These are phyloP conservation scores for Eleusine indica DNA, from an alignment of 176 grass and related monocot genomes.

Conservation along the genomic window DNA sequence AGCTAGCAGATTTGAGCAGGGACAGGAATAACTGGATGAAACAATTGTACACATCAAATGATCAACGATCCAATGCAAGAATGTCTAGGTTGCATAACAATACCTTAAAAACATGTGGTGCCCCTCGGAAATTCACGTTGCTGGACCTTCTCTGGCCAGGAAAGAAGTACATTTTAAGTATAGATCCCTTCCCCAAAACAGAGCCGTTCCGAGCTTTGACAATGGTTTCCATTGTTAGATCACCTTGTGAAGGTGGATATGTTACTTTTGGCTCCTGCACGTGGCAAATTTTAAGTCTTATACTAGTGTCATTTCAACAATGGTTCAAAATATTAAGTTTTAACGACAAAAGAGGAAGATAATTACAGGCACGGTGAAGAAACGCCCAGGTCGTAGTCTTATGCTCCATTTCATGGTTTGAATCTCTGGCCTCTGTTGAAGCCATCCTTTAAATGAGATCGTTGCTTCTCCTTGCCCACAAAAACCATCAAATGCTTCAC, in stretches of 20 bases:
- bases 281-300: slow-evolving; percentile 31
- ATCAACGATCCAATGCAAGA: slow-evolving; percentile 4
- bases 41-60: neutral
- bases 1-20: slow-evolving; percentile 7
- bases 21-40: slow-evolving; percentile 14
- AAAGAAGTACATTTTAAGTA: slow-evolving; percentile 98
- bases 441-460: slow-evolving; percentile 89
- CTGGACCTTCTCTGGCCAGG: slow-evolving; percentile 88
- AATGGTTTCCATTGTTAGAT: slow-evolving; percentile 82
- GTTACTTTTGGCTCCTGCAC: slow-evolving; percentile 68
- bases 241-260: slow-evolving; percentile 66
- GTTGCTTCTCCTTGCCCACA: slow-evolving; percentile 79
- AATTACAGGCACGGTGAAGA: slow-evolving; percentile 82
- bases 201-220: slow-evolving; percentile 90
- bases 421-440: slow-evolving; percentile 87
- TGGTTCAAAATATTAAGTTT: slow-evolving; percentile 28
- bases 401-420: slow-evolving; percentile 99
- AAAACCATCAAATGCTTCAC: slow-evolving; percentile 94
- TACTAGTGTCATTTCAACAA: slow-evolving; percentile 16
- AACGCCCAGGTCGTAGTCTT: slow-evolving; percentile 91
- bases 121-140: slow-evolving; percentile 69
- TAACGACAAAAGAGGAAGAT: slow-evolving; percentile 41
- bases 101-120: slow-evolving; percentile 96
- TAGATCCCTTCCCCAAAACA: slow-evolving; percentile 95
- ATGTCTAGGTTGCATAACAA: slow-evolving; percentile 7